A percentile compares a stretch with the other conserved stretches of the same genome.
Evolutionary conservation across 352 stramenopile genomes (phyloP).

Genomic region (Lagenidium sp.): DNA sequence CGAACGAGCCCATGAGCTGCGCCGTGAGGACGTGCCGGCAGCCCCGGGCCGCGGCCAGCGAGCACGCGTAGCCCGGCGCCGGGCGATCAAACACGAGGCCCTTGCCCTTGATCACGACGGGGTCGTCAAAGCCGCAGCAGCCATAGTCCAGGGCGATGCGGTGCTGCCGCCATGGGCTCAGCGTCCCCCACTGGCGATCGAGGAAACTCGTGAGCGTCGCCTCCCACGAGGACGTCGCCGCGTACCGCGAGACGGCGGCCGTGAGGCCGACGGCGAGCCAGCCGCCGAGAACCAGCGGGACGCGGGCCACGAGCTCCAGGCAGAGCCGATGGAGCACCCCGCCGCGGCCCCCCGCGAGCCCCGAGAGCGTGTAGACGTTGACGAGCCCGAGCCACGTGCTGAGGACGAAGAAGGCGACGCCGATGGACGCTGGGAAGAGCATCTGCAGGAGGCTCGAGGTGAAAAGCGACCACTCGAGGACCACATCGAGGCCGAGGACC

Average conservation of each 20-base stretch:
- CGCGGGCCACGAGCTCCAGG: slow-evolving; percentile 8
- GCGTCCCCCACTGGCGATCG: slow-evolving; percentile 17
- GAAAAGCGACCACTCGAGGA: slow-evolving; percentile 20
- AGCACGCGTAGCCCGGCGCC: slow-evolving; percentile 10
- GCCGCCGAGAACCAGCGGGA: slow-evolving; percentile 5
- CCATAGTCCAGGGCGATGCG: slow-evolving; percentile 17
- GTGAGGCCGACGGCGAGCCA: slow-evolving; percentile 15
- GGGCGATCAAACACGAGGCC: slow-evolving; percentile 15
- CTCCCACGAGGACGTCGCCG: slow-evolving; percentile 5
- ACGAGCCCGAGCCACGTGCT: slow-evolving; percentile 2
- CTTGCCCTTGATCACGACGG: slow-evolving; percentile 9
- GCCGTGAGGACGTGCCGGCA: slow-evolving; percentile 10
- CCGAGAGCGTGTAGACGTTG: slow-evolving; percentile 15
- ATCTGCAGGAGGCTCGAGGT: slow-evolving; percentile 21
- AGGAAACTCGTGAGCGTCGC: slow-evolving; percentile 9
- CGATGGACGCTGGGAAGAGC: slow-evolving; percentile 18
- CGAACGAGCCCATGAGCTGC: slow-evolving; percentile 9
- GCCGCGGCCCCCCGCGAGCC: background rate
- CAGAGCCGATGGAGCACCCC: slow-evolving; percentile 14
- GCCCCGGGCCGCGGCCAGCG: slow-evolving; percentile 7
- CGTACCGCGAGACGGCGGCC: slow-evolving; percentile 4
- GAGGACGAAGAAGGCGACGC: slow-evolving; percentile 18
- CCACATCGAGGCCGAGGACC: slow-evolving; percentile 22
- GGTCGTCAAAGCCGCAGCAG: slow-evolving; percentile 27
- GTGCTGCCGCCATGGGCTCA: slow-evolving; percentile 11